Evolutionary conservation across 2,329 filamentous ascomycete genomes (phyloP).

Genomic region (Colletotrichum echinochloae): DNA sequence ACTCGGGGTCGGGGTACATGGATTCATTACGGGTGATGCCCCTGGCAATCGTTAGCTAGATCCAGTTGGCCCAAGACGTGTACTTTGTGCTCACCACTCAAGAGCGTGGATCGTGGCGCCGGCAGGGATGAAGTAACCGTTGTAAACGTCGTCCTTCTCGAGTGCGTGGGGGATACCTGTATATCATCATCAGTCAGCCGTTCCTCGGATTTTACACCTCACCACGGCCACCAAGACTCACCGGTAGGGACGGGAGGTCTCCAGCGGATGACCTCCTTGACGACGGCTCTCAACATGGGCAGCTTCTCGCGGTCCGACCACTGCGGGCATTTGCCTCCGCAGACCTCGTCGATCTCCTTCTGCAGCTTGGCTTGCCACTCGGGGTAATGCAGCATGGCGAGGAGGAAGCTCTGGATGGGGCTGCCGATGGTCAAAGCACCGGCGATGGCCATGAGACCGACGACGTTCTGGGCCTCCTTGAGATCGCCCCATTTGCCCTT

Average conservation of each 20-base stretch:
- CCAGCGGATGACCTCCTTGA: conserved; percentile 64
- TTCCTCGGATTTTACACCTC: not conserved
- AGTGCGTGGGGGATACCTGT: conserved; percentile 60
- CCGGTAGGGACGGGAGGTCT: conserved; percentile 66
- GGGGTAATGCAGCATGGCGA: conserved; percentile 49
- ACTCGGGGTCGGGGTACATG: conserved; percentile 53
- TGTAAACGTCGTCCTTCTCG: conserved; percentile 64
- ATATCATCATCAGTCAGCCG: conserved; percentile 44
- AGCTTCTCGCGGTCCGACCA: conserved; percentile 54
- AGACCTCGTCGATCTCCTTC: conserved; percentile 55
- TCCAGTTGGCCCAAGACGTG: not conserved
- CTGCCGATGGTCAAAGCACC: conserved; percentile 59
- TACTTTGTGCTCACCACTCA: conserved; percentile 32
- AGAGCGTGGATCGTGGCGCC: conserved; percentile 64
- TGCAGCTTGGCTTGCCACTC: conserved; percentile 51
- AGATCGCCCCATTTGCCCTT: conserved; percentile 48
- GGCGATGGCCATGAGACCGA: conserved; percentile 60
- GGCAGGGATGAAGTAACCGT: conserved; percentile 64
- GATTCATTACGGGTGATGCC: conserved; percentile 59
- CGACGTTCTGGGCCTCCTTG: conserved; percentile 57
- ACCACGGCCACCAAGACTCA: conserved; percentile 42
- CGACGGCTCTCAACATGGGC: conserved; percentile 53
- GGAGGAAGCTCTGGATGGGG: conserved; percentile 53
- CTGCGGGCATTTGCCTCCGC: conserved; percentile 56
- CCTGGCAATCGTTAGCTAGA: conserved; percentile 47